Evolutionary conservation across 139 green algal genomes (phyloP).

Genomic region (Chlorella sp.): DNA sequence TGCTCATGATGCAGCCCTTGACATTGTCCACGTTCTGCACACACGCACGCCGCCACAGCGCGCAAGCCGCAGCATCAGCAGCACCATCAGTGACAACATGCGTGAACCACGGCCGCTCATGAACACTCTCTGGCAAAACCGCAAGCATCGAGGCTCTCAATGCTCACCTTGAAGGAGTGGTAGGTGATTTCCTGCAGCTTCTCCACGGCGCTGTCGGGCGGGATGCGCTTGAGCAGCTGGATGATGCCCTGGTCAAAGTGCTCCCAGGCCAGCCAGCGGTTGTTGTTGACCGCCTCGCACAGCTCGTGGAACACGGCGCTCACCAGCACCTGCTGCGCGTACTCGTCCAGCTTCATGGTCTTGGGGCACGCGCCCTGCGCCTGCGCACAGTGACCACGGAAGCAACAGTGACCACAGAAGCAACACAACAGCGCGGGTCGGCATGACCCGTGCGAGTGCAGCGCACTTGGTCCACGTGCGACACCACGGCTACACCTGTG

Average conservation of each 20-base stretch:
- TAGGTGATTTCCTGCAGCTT: constrained; percentile 31
- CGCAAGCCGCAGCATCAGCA: too few relatives aligned
- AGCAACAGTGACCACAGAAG: too few relatives aligned
- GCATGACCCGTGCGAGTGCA: too few relatives aligned
- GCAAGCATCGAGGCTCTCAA: too few relatives aligned
- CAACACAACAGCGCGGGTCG: too few relatives aligned
- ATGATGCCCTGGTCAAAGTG: constrained; percentile 25
- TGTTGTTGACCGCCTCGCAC: constrained; percentile 9
- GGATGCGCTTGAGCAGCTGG: constrained; percentile 21
- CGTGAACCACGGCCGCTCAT: too few relatives aligned
- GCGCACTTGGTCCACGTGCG: too few relatives aligned
- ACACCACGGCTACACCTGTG: too few relatives aligned
- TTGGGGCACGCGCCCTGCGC: constrained; percentile 14
- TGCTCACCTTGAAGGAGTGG: constrained; percentile 10
- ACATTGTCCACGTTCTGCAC: constrained; percentile 14
- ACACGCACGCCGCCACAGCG: too few relatives aligned
- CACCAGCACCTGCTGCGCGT: constrained; percentile 8
- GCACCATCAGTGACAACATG: too few relatives aligned
- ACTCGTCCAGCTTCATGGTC: constrained; percentile 10
- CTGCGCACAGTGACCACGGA: too few relatives aligned
- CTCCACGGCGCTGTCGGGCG: constrained; percentile 14
- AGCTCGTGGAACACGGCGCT: constrained; percentile 15
- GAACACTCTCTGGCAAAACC: too few relatives aligned
- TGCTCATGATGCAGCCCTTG: constrained; percentile 17
- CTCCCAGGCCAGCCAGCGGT: constrained; percentile 22